These are phyloP conservation scores for Colletotrichum paranaense DNA, from an alignment of 2,329 filamentous ascomycete genomes.

Conservation along the genomic window DNA sequence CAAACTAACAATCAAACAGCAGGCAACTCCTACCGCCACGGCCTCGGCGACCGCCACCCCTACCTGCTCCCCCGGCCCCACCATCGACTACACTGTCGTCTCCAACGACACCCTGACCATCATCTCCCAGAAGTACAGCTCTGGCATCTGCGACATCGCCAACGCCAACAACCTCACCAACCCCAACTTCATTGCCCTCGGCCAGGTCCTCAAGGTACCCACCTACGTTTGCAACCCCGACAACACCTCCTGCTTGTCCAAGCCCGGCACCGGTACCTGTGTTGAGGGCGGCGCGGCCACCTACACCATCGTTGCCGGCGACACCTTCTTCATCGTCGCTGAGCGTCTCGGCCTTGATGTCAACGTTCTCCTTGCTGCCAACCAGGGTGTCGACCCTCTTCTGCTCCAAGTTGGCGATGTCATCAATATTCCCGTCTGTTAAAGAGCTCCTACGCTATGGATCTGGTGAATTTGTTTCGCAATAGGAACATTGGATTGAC, in stretches of 20 bases:
- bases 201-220: slow-evolving; percentile 11
- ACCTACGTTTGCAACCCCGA: slow-evolving; percentile 25
- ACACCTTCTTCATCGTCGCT: slow-evolving; percentile 26
- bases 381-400: slow-evolving; percentile 12
- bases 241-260: slow-evolving; percentile 28
- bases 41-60: neutral
- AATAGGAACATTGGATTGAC: no score
- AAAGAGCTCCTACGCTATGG: neutral
- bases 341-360: slow-evolving; percentile 6
- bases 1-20: slow-evolving; percentile 4
- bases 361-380: slow-evolving; percentile 5
- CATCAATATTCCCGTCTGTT: slow-evolving; percentile 24
- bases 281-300: neutral
- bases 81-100: slow-evolving; percentile 21
- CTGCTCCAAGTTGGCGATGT: slow-evolving; percentile 10
- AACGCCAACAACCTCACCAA: slow-evolving; percentile 1
- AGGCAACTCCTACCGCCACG: slow-evolving; percentile 1
- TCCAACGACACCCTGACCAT: slow-evolving; percentile 21
- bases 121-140: slow-evolving; percentile 10
- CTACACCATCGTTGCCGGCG: slow-evolving; percentile 9
- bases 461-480: neutral
- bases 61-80: slow-evolving; percentile 16
- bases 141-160: slow-evolving; percentile 32
- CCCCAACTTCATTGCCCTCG: slow-evolving; percentile 10
- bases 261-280: neutral